A percentile compares a stretch with the other conserved stretches of the same genome.
Conservation (phyloP, 2,329 filamentous ascomycete genomes). For the Aspergillus amoenus region DNA sequence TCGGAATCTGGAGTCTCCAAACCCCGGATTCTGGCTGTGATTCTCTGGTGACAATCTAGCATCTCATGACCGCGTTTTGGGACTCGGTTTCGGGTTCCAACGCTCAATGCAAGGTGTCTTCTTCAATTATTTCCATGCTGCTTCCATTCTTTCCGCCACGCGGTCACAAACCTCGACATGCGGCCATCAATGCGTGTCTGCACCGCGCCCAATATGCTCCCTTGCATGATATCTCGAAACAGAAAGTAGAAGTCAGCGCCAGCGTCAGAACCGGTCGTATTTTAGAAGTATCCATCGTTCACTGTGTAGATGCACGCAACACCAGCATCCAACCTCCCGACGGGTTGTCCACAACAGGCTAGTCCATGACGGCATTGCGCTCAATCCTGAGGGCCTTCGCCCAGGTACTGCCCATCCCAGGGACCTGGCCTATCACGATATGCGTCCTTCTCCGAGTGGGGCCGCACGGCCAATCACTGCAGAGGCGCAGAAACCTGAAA, state of each 20-base stretch:
- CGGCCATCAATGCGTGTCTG: too few species aligned
- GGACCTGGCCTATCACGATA: not conserved
- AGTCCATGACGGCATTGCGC: slow-evolving; percentile 18
- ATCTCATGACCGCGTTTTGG: not conserved
- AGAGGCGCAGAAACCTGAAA: slow-evolving; percentile 3
- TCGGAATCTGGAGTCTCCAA: slow-evolving; percentile 17
- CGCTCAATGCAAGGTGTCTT: too few species aligned
- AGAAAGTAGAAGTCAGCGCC: too few species aligned
- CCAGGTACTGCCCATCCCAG: slow-evolving; percentile 4
- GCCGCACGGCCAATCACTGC: not conserved
- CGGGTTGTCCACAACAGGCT: slow-evolving; percentile 22
- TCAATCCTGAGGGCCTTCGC: not conserved
- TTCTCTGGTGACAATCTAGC: not conserved
- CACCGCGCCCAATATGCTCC: not conserved
- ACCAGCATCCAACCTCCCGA: not conserved
- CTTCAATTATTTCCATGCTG: not conserved
- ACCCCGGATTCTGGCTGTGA: slow-evolving; percentile 14
- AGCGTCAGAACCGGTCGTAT: too few species aligned
- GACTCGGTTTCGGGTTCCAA: too few species aligned
- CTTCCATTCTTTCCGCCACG: not conserved
- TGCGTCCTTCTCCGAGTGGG: not conserved
- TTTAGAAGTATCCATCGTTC: too few species aligned
- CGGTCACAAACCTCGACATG: too few species aligned
- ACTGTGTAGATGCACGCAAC: not conserved
- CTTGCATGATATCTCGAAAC: not conserved